phyloP scores from a whole-genome alignment of 176 grass and related monocot species.

The barley (Hordeum vulgare) region MorexV3_pseudomolecules_assembly NC_058522.1:3659537-3660036 shows the following conservation, averaged over 20 bases:
- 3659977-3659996: no score
- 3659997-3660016: no score
- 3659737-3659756: background rate
- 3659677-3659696: background rate
- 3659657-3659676: background rate
- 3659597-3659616: constrained; percentile 69
- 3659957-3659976: no score
- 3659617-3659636: constrained; percentile 37
- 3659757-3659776: background rate
- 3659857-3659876: no score
- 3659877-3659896: no score
- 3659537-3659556: constrained; percentile 80
- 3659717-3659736: background rate
- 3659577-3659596: constrained; percentile 59
- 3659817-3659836: no score
- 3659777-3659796: no score
- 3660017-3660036: no score
- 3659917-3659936: no score
- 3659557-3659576: constrained; percentile 39
- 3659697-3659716: background rate
- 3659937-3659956: no score
- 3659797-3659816: background rate
- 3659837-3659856: no score
- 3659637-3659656: background rate
- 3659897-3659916: no score